phyloP scores from a whole-genome alignment of 2,329 filamentous ascomycete species.

The Didymella segeticola region DNA sequence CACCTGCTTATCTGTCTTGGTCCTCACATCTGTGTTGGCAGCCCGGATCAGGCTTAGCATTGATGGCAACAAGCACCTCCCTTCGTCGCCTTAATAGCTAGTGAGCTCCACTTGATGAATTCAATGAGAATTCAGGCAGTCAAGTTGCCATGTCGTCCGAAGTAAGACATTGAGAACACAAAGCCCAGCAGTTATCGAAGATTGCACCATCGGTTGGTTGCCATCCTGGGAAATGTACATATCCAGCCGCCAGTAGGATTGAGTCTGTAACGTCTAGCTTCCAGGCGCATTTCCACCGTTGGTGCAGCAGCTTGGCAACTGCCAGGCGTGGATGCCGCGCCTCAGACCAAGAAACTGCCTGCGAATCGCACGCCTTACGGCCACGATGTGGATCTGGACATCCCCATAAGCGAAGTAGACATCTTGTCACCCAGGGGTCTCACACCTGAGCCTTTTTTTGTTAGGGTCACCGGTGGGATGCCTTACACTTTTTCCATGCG shows the following conservation, averaged over 20 bases:
- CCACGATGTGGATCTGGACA: slow-evolving; percentile 3
- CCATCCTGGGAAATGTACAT: background rate
- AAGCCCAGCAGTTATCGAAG: background rate
- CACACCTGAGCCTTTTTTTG: slow-evolving; percentile 1
- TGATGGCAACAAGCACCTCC: background rate
- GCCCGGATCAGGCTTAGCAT: background rate
- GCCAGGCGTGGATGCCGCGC: slow-evolving; percentile 1
- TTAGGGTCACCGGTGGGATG: slow-evolving; percentile 7
- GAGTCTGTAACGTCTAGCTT: background rate
- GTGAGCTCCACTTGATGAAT: background rate
- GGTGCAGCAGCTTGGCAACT: slow-evolving; percentile 4
- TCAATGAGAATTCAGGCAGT: background rate
- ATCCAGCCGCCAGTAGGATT: background rate
- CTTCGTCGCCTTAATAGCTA: background rate
- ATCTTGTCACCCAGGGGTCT: slow-evolving; percentile 5
- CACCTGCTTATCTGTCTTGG: background rate
- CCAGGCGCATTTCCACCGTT: background rate
- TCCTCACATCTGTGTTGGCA: background rate
- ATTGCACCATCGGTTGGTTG: background rate
- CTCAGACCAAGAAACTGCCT: background rate
- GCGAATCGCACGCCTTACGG: background rate
- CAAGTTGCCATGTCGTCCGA: background rate
- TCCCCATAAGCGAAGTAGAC: slow-evolving; percentile 4
- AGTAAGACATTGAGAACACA: background rate
- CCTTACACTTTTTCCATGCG: slow-evolving; percentile 6